phyloP scores from a whole-genome alignment of 257 asterid genomes.

The Solanum chiquidenum region DNA sequence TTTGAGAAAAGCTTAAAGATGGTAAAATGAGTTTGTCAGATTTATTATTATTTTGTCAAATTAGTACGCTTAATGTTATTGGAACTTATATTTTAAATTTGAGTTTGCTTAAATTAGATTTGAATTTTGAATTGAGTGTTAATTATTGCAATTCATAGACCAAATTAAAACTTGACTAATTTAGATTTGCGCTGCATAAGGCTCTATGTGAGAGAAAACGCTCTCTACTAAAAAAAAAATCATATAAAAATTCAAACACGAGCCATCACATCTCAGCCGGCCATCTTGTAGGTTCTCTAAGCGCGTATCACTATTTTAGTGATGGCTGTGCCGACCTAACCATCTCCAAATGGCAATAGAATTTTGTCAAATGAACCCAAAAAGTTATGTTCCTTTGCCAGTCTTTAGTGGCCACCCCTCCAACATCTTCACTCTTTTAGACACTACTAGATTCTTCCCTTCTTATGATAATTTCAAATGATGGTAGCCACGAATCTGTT shows the following conservation, averaged over 20 bases:
- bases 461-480: not conserved
- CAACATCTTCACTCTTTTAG: not conserved
- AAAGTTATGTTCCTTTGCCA: not conserved
- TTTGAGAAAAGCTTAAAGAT: not conserved
- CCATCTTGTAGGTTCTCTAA: not conserved
- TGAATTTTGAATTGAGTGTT: not conserved
- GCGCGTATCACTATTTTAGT: not conserved
- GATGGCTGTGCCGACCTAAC: not conserved
- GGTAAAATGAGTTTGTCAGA: not conserved
- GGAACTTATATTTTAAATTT: not conserved
- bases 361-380: not conserved
- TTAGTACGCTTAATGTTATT: not conserved
- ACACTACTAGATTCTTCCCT: not conserved
- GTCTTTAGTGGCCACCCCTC: not conserved
- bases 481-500: not conserved
- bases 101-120: not conserved
- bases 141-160: not conserved
- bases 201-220: fast-evolving
- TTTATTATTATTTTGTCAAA: not conserved
- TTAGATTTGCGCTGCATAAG: fast-evolving
- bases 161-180: not conserved
- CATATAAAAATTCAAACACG: not conserved
- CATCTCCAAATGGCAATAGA: not conserved
- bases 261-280: not conserved
- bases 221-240: too few species aligned